Conservation (phyloP, 2,329 filamentous ascomycete species). For the Berkeleyomyces basicola region DNA sequence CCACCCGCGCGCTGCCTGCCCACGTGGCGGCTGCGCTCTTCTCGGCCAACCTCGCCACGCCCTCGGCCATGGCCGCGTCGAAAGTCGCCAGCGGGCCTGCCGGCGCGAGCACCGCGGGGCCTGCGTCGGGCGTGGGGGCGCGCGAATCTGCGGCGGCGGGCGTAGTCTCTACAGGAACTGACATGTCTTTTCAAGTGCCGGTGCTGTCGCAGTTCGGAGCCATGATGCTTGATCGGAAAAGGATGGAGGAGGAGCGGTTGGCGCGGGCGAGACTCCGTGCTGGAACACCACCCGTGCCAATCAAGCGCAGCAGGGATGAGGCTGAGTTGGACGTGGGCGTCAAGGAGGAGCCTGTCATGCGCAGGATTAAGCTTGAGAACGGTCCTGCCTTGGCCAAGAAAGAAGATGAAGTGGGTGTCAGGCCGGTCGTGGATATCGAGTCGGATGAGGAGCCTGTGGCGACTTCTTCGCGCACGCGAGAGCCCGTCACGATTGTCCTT, state of each 20-base stretch:
- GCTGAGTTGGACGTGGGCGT: neutral
- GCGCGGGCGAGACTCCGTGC: conserved; percentile 28
- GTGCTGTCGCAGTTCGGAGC: conserved; percentile 21
- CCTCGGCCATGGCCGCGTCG: conserved; percentile 10
- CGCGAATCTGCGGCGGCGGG: neutral
- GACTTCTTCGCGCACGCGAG: neutral
- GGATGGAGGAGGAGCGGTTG: conserved; percentile 74
- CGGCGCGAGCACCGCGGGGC: neutral
- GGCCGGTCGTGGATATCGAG: neutral
- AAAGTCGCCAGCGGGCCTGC: neutral
- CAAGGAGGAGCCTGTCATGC: neutral
- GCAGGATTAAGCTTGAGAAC: neutral
- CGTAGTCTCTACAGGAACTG: neutral
- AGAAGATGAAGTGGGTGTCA: neutral
- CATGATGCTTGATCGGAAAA: conserved; percentile 51
- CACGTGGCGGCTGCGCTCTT: conserved; percentile 8
- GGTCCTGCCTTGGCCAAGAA: neutral
- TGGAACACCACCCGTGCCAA: neutral
- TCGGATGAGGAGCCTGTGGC: neutral
- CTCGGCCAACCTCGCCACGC: conserved; percentile 9
- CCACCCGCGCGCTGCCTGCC: neutral
- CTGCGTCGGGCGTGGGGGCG: neutral
- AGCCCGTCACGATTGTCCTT: conserved; percentile 3
- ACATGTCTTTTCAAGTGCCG: neutral
- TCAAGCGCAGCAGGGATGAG: conserved; percentile 7